Evolutionary conservation across 1,284 basidiomycete species (phyloP).

Genomic region (Papiliotrema terrestris): DNA sequence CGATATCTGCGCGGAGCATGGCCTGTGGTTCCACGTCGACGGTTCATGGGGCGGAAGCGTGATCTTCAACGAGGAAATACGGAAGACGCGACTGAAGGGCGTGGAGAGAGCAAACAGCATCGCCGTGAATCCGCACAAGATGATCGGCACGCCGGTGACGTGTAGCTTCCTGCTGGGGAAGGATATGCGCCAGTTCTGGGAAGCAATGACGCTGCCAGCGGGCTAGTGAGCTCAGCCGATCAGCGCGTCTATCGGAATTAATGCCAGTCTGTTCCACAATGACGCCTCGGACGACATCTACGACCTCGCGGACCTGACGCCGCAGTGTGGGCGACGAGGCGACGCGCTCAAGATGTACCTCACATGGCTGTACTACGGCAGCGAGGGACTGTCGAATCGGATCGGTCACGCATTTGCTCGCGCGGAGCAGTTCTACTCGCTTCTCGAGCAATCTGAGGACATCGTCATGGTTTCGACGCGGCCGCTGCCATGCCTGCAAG

Average conservation of each 20-base stretch:
- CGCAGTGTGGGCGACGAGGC: conserved; percentile 45
- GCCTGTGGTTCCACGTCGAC: conserved; percentile 48
- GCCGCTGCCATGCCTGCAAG: conserved; percentile 20
- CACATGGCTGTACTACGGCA: conserved; percentile 46
- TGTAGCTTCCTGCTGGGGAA: conserved; percentile 48
- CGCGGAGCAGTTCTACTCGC: conserved; percentile 17
- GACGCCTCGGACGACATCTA: conserved; percentile 30
- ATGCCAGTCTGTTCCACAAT: conserved; percentile 45
- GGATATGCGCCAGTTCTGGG: conserved; percentile 31
- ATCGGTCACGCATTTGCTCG: conserved; percentile 32
- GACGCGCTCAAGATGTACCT: conserved; percentile 50
- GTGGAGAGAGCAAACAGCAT: conserved; percentile 41
- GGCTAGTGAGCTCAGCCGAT: conserved; percentile 32
- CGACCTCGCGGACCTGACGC: conserved; percentile 35
- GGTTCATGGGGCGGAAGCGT: conserved; percentile 49
- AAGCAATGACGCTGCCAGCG: conserved; percentile 45
- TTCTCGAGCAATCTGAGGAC: conserved; percentile 4
- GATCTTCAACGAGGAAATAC: conserved; percentile 32
- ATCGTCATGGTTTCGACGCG: conserved; percentile 14
- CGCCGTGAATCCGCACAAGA: conserved; percentile 50
- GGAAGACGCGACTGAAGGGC: conserved; percentile 31
- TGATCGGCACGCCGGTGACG: conserved; percentile 47
- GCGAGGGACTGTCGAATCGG: conserved; percentile 31
- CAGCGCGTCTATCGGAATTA: neutral
- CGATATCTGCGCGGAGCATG: conserved; percentile 25